Evolutionary conservation across 345 rosid species (phyloP), one percentile per base, ranked within the genome.

Genomic region (Isatis tinctoria): DNA sequence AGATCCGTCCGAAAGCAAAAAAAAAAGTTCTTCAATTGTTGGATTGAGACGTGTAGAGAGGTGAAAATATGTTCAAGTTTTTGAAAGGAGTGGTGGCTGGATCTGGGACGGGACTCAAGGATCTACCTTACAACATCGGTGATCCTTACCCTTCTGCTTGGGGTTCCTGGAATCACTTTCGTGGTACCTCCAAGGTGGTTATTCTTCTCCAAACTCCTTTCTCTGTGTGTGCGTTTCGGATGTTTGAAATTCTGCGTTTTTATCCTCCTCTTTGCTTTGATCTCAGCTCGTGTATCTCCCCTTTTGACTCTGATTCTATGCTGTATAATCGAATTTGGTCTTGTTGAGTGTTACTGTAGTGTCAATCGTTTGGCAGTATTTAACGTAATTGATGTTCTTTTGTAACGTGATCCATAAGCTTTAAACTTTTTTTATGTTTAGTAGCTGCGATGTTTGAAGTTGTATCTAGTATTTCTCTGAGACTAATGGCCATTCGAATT

Each of bases 101-200:
- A 88, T 95, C 99, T 67, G 97, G 96, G 12, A 64, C 99, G 10
- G 99, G 97, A 11, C 81, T 90, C 41, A 95, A 92, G 82, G 98
- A 95, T 90, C 94, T 95, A 28, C 99, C 99, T 35, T 95, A 91
- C 78, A 87, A 82, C 81, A 86, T 95, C 32, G 97, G 93, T 60
- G 98, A 90, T 41, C 96, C 97, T 78, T 90, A 87, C 44, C 85
- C 92, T 66, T 80, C 96, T 39, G 89, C 98, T 61, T 95, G 98
- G 98, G 98, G 96, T 65, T 90, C 97, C 16, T 95, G 99, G 98
- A 74, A 87, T 69, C 99, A 95, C 78, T 84, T 79, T 72, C 97
- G 91, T 35, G 99, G 99, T 73, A 90, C 90, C 72, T 90, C 97
- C 79, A 92, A 89, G 92, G 97, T 84, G n/a, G 40, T 32, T 4